Conservation (phyloP, 768 basidiomycete genomes). For the Tulasnella sp. region DNA sequence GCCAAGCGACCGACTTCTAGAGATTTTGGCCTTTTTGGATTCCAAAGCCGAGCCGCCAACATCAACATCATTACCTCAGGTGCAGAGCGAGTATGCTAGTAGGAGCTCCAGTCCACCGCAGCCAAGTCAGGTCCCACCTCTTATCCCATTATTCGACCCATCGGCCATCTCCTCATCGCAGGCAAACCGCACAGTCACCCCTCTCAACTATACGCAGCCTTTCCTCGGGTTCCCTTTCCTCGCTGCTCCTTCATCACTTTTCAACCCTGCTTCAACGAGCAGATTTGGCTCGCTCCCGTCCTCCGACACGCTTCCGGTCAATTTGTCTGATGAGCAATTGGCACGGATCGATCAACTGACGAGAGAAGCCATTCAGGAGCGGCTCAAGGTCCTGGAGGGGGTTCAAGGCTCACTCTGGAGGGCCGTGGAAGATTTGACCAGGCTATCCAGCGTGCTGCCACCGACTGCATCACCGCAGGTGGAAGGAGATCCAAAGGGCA, state of each 20-base stretch:
- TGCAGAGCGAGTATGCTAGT: not conserved
- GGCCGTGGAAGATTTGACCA: constrained; percentile 71
- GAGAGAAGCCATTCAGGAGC: constrained; percentile 76
- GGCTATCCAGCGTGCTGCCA: constrained; percentile 65
- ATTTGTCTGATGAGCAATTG: constrained; percentile 55
- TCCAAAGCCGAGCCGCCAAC: not conserved
- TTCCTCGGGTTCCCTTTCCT: constrained; percentile 2
- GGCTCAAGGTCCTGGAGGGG: constrained; percentile 66
- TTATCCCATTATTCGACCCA: constrained; percentile 41
- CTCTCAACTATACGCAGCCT: constrained; percentile 19
- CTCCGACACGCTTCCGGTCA: constrained; percentile 35
- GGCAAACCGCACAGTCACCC: not conserved
- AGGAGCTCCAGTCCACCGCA: constrained; percentile 12
- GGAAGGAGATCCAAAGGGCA: not conserved
- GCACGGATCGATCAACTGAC: constrained; percentile 57
- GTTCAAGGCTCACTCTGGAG: constrained; percentile 66
- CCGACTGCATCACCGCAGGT: not conserved
- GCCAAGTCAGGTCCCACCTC: constrained; percentile 26
- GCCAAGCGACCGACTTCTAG: constrained; percentile 11
- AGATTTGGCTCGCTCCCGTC: not conserved
- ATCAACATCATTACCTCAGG: not conserved
- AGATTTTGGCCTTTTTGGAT: constrained; percentile 12
- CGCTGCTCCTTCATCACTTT: constrained; percentile 18
- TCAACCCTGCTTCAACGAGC: constrained; percentile 16
- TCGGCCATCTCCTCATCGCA: constrained; percentile 15